phyloP scores from a whole-genome alignment of 2,329 filamentous ascomycete species.

The Microdochium bolleyi region DNA sequence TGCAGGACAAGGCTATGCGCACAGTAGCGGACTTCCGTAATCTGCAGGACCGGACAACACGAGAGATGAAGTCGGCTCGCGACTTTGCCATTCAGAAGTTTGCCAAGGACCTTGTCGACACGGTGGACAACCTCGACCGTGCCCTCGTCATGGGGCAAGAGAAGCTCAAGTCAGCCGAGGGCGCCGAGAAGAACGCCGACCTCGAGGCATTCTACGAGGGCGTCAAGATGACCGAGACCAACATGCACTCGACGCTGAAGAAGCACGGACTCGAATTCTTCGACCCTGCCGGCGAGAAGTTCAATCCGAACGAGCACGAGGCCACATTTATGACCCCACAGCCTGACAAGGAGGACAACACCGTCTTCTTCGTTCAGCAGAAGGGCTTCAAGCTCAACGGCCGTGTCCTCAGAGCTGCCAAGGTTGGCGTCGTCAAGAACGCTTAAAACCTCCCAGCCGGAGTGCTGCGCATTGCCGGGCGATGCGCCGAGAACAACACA shows the following conservation, averaged over 20 bases:
- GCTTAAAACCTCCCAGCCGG: neutral
- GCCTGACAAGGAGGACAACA: slow-evolving; percentile 81
- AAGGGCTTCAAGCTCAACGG: slow-evolving; percentile 96
- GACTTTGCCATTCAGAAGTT: slow-evolving; percentile 96
- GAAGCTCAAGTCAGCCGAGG: slow-evolving; percentile 48
- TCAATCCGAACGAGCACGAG: slow-evolving; percentile 95
- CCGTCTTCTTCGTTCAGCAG: slow-evolving; percentile 85
- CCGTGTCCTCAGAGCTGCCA: slow-evolving; percentile 79
- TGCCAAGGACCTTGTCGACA: slow-evolving; percentile 89
- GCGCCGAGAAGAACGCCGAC: slow-evolving; percentile 44
- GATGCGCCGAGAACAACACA: neutral
- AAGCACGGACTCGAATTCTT: slow-evolving; percentile 93
- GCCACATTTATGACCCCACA: slow-evolving; percentile 90
- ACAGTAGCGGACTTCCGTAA: slow-evolving; percentile 96
- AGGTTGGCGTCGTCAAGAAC: slow-evolving; percentile 95
- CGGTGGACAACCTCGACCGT: slow-evolving; percentile 94
- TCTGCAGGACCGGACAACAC: slow-evolving; percentile 87
- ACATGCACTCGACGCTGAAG: slow-evolving; percentile 79
- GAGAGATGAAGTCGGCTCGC: slow-evolving; percentile 78
- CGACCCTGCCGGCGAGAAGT: slow-evolving; percentile 75
- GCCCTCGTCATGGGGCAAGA: slow-evolving; percentile 74
- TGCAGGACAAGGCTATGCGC: slow-evolving; percentile 90
- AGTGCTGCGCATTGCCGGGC: neutral
- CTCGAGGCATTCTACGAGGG: slow-evolving; percentile 77
- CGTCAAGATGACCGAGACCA: slow-evolving; percentile 88